A percentile compares a stretch with the other conserved stretches of the same genome.
These are phyloP conservation scores for Dalbergia oliveri DNA, from an alignment of 306 rosid genomes.

Conservation along the genomic window DNA sequence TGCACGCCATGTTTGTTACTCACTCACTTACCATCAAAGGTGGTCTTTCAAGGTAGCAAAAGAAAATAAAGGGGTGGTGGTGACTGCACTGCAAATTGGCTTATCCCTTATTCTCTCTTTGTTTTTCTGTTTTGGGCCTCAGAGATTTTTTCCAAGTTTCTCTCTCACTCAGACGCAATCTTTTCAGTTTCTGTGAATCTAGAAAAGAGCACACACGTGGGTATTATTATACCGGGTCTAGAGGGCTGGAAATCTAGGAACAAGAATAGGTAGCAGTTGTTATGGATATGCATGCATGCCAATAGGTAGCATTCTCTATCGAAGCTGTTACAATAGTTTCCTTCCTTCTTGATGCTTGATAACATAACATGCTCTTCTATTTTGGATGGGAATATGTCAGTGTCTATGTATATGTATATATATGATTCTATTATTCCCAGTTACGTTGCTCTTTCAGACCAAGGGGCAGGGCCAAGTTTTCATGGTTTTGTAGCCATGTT, in stretches of 20 bases:
- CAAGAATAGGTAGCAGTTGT: slow-evolving; percentile 67
- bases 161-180: slow-evolving; percentile 25
- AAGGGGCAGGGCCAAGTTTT: background rate
- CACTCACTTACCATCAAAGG: slow-evolving; percentile 28
- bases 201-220: slow-evolving; percentile 10
- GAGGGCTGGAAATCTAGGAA: slow-evolving; percentile 68
- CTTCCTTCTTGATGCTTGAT: too few relatives aligned
- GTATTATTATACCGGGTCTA: slow-evolving; percentile 64
- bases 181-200: slow-evolving; percentile 42
- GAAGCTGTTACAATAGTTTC: slow-evolving; percentile 23
- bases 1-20: slow-evolving; percentile 61
- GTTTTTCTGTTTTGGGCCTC: slow-evolving; percentile 21
- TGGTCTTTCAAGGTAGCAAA: slow-evolving; percentile 2
- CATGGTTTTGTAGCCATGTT: too few relatives aligned
- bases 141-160: slow-evolving; percentile 21
- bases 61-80: slow-evolving; percentile 26
- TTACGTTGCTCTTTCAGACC: background rate
- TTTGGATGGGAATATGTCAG: background rate
- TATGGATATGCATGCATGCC: slow-evolving; percentile 9
- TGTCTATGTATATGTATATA: background rate
- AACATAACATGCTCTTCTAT: background rate
- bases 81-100: background rate
- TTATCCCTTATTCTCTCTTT: background rate
- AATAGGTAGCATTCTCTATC: slow-evolving; percentile 40
- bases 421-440: background rate